Evolutionary conservation across 2,329 filamentous ascomycete genomes (phyloP).

Genomic region (Diaporthe citriasiana): DNA sequence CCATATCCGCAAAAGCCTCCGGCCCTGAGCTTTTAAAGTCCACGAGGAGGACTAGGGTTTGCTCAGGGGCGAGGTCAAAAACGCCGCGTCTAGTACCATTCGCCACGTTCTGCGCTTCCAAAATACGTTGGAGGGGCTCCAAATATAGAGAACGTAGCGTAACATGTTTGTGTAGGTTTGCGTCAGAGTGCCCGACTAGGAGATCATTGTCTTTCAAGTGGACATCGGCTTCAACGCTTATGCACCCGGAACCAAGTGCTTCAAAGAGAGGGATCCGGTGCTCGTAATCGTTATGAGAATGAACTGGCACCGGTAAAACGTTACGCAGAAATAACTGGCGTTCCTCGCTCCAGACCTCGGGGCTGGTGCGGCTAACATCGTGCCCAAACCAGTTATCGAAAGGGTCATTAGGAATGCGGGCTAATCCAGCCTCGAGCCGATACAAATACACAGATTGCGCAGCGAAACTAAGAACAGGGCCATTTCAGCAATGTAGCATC

Average conservation of each 20-base stretch:
- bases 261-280: constrained; percentile 24
- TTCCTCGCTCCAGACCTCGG: constrained; percentile 11
- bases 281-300: constrained; percentile 26
- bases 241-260: constrained; percentile 26
- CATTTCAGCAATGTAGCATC: constrained; percentile 5
- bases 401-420: constrained; percentile 12
- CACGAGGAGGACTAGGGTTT: constrained; percentile 28
- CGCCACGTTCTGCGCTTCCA: constrained; percentile 14
- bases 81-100: constrained; percentile 7
- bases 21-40: constrained; percentile 21
- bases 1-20: constrained; percentile 4
- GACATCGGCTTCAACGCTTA: constrained; percentile 32
- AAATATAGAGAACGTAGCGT: constrained; percentile 22
- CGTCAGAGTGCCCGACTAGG: constrained; percentile 8
- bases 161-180: constrained; percentile 5
- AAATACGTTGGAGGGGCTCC: constrained; percentile 6
- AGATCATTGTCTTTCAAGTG: constrained; percentile 27
- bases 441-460: constrained; percentile 23
- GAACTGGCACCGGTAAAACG: constrained; percentile 15
- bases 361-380: not conserved
- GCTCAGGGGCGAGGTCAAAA: not conserved
- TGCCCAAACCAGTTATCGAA: constrained; percentile 13
- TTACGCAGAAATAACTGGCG: constrained; percentile 25
- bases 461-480: not conserved
- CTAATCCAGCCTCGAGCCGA: constrained; percentile 11